Base-by-base conservation (phyloP, 2,329 filamentous ascomycete species). In the Claviceps sorghi region DNA sequence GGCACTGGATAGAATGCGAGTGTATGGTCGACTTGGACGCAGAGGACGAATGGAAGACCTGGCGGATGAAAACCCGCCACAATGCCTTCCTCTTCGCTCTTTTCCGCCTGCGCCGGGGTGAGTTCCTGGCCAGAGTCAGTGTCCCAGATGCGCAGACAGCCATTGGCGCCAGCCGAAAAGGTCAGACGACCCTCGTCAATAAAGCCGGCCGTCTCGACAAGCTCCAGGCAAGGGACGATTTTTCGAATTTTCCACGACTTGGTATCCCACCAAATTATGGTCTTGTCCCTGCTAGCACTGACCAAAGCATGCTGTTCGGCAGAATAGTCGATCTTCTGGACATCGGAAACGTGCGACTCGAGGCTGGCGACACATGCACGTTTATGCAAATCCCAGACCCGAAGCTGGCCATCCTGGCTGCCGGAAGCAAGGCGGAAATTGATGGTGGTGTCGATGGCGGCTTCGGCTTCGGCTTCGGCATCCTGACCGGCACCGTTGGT, bases 291-390 rank as follows among this genome's bases (percentile, higher is more conserved):
- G 64, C 89, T 86, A 21, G 82, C 88, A 5, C 89, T 93, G 2
- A 98, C 76, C 32, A 98, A 72, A 5, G 82, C 73, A 62, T 91
- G 82, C 61, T 89, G 80, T 52, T 82, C 71, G 0, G 80, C 67
- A 5, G 86, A 93, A 65, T 86, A 98, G 60, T 93, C 86, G 49
- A 98, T 67, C 50, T 82, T 83, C 59, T 89, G 83, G n/a, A 98
- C 87, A 58, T 97, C 87, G 10, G 93, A 97, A 22, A 95, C 89
- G 64, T 98, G 94, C 0, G 89, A 93, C 55, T 97, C 89, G 34
- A 95, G 73, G 19, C 83, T 82, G 21, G 87, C 86, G 22, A 88
- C 74, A 54, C 83, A 83, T 57, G 79, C 86, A 52, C 87, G 80
- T 70, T 88, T 94, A 68, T 90, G 82, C 53, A 98, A 70, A 69